These are phyloP conservation scores for Dendrothele bispora DNA, from an alignment of 768 basidiomycete genomes.

Conservation along the genomic window DNA sequence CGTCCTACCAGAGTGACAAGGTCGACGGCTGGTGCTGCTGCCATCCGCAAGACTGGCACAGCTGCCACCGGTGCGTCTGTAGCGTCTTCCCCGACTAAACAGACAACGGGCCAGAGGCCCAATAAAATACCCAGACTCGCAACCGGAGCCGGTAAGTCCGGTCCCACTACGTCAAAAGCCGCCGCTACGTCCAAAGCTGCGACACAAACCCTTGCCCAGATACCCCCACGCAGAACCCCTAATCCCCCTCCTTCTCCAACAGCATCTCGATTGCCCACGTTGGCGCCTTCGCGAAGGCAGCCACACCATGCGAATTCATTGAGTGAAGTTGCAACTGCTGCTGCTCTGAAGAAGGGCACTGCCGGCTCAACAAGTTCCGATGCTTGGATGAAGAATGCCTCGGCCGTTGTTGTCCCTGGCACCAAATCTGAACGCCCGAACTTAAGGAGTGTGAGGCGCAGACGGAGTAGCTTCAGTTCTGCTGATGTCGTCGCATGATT, in stretches of 20 bases:
- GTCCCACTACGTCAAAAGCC: neutral
- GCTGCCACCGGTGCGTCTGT: slow-evolving; percentile 10
- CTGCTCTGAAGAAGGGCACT: slow-evolving; percentile 37
- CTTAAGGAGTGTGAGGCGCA: slow-evolving; percentile 67
- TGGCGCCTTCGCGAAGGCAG: slow-evolving; percentile 56
- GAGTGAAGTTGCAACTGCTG: slow-evolving; percentile 46
- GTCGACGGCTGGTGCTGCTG: slow-evolving; percentile 58
- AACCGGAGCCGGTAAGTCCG: slow-evolving; percentile 47
- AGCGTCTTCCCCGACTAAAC: slow-evolving; percentile 41
- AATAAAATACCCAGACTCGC: slow-evolving; percentile 73
- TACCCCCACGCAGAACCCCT: slow-evolving; percentile 30
- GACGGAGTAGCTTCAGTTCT: slow-evolving; percentile 85
- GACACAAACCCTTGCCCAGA: slow-evolving; percentile 29
- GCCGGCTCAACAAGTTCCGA: slow-evolving; percentile 41
- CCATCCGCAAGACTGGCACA: slow-evolving; percentile 54
- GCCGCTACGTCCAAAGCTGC: slow-evolving; percentile 44
- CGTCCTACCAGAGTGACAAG: slow-evolving; percentile 74
- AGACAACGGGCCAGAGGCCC: slow-evolving; percentile 48
- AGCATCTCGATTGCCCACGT: slow-evolving; percentile 76
- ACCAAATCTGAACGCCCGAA: slow-evolving; percentile 76
- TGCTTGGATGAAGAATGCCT: slow-evolving; percentile 78
- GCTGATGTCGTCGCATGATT: slow-evolving; percentile 77
- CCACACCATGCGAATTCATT: slow-evolving; percentile 44
- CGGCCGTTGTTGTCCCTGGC: slow-evolving; percentile 68
- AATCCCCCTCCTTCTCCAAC: slow-evolving; percentile 60